Base-by-base conservation (phyloP, 495 filamentous ascomycete species). In the Friedmanniomyces simplex region DNA sequence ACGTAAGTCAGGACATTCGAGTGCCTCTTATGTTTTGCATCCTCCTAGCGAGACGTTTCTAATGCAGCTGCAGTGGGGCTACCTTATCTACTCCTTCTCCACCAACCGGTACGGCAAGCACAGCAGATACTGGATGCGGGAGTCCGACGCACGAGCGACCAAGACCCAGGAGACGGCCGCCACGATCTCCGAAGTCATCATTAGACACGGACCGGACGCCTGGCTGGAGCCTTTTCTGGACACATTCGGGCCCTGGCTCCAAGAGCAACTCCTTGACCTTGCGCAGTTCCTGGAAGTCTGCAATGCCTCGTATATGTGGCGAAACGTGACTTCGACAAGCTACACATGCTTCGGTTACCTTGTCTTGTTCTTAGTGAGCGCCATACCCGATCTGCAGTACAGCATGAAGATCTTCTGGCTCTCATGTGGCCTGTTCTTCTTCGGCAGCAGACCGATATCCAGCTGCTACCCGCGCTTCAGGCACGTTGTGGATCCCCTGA, bases 181-280 rank as follows among this genome's bases (percentile, higher is more conserved):
- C 46, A 66, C 52, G 55, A 51, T 69, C 24, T 48, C 61, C 32
- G 67, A 69, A 36, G 37, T 69, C 8, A 63, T 67, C 54, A 60
- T 50, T 20, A 50, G 53, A 42, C 66, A 69, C 51, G 66, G 67
- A 16, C 45, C 47, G 13, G 63, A 58, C 32, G 54, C 58, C 14
- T 69, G 67, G 67, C 24, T 69, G n/a, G 66, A 64, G 37, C 66
- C 62, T 5, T 14, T 64, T 10, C 42, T 69, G 2, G 63, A 67
- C 5, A 37, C 62, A n/a, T 37, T 69, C 14, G 67, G 67, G 4
- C 67, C 67, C 1, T 61, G 52, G 34, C 20, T 62, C 2, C 63
- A 69, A 32, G 20, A 59, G 4, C 63, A 67, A 50, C 18, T 67
- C 28, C 52, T 59, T 18, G 67, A 69, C 37, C 18, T 67, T 13